Evolutionary conservation across 768 basidiomycete genomes (phyloP), one percentile per base, ranked within the genome.

Genomic region (Astraeus odoratus): DNA sequence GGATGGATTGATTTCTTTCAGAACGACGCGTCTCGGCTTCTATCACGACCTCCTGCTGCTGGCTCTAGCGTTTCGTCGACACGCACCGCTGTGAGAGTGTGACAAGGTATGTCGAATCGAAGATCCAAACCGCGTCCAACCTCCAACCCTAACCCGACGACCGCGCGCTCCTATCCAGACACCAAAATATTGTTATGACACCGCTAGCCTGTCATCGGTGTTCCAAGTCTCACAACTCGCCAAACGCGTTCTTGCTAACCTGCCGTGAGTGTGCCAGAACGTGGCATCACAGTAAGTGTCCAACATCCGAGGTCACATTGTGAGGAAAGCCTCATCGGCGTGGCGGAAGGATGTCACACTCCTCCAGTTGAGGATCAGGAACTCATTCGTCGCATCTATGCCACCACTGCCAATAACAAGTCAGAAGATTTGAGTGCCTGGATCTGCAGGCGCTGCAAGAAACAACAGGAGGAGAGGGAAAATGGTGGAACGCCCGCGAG

Each of bases 241-340:
- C 61, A 3, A 35, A 48, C 20, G 60, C 61, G 1, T 68, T 70
- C 43, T 47, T 70, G 12, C 48, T 70, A 33, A 59, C 57, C 0
- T 70, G 68, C 47, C 55, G 48, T 15, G 50, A 46, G 40, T 70
- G 68, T 47, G 51, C 26, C 36, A 67, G 51, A 52, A 42, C 51
- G 0, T 69, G 69, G 69, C 67, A 69, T 39, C 67, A 63, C 26
- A 48, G 62, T 64, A 51, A 36, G 47, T 45, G 19, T 29, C 7
- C 9, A 27, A 15, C 8, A n/a, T 10, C 3, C 16, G 3, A 12
- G 24, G 45, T 46, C 38, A 13, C 22, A 30, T 18, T 42, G 35
- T 20, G n/a, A n/a, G 42, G 20, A 39, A 18, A 19, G 16, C 20
- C 8, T 20, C 25, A 36, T 39, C 25, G 23, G 49, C 33, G 2